phyloP scores from a whole-genome alignment of 768 basidiomycete genomes.

The Leccinum obscurum region DNA sequence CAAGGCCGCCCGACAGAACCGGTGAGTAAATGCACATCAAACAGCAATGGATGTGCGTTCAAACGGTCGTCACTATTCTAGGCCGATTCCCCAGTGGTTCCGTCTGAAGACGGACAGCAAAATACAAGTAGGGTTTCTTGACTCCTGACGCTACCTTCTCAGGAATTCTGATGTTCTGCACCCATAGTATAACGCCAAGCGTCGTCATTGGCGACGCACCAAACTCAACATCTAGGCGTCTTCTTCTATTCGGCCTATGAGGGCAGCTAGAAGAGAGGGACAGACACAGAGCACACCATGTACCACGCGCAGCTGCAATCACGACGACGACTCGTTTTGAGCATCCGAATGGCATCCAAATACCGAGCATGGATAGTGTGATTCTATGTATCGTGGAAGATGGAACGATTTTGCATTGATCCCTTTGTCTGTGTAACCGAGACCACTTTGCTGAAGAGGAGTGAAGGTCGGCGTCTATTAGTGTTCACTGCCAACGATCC shows the following conservation, averaged over 20 bases:
- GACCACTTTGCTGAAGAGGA: neutral
- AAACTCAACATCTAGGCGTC: conserved; percentile 89
- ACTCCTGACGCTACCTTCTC: neutral
- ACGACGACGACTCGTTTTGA: conserved; percentile 5
- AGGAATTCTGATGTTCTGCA: neutral
- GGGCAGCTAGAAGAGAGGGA: conserved; percentile 5
- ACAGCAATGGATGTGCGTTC: neutral
- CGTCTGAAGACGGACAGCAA: conserved; percentile 95
- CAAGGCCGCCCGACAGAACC: conserved; percentile 94
- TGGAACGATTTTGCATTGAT: neutral
- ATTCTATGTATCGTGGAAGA: neutral
- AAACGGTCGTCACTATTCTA: conserved; percentile 29
- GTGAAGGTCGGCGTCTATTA: neutral
- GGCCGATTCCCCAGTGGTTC: conserved; percentile 99
- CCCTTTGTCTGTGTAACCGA: neutral
- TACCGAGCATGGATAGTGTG: neutral
- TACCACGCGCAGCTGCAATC: conserved; percentile 27
- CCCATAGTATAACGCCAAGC: conserved; percentile 85
- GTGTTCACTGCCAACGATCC: neutral
- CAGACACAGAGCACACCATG: conserved; percentile 22
- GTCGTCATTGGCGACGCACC: conserved; percentile 98
- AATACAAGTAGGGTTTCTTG: conserved; percentile 63
- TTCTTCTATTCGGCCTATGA: conserved; percentile 3
- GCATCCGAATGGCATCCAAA: neutral
- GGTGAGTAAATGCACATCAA: conserved; percentile 47